phyloP scores from a whole-genome alignment of 495 filamentous ascomycete species.

The Lasiosphaeria hispida region DNA sequence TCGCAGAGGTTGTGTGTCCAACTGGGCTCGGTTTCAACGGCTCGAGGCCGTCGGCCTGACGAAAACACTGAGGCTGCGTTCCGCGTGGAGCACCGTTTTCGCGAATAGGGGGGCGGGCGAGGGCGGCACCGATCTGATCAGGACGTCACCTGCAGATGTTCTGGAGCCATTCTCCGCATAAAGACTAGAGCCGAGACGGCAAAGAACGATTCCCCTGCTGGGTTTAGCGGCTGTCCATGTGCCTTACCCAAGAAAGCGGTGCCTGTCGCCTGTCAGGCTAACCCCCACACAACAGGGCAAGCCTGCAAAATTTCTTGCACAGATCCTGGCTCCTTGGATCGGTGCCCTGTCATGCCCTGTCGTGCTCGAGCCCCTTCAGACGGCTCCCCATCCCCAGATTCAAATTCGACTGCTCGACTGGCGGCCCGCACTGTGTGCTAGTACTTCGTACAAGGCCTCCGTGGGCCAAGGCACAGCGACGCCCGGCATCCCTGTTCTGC shows the following conservation, averaged over 20 bases:
- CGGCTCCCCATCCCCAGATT: conserved; percentile 18
- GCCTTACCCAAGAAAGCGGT: conserved; percentile 17
- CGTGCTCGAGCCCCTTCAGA: conserved; percentile 24
- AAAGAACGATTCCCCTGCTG: conserved; percentile 16
- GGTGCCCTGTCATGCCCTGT: conserved; percentile 8
- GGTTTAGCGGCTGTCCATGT: conserved; percentile 14
- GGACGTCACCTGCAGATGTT: conserved; percentile 18
- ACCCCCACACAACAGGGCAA: conserved; percentile 37
- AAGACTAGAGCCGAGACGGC: conserved; percentile 16
- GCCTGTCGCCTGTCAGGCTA: conserved; percentile 25
- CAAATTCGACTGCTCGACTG: conserved; percentile 2
- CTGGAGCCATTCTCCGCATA: conserved; percentile 23
- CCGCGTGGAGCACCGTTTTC: neutral
- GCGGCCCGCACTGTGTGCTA: conserved; percentile 32
- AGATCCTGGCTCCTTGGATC: conserved; percentile 22
- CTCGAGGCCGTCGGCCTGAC: neutral
- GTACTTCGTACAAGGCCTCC: conserved; percentile 12
- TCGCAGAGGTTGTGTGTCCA: no score
- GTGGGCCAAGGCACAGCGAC: conserved; percentile 19
- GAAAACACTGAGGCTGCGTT: neutral
- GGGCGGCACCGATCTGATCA: conserved; percentile 11
- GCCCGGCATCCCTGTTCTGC: conserved; percentile 9
- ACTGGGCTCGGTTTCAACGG: no score
- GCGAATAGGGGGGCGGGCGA: neutral
- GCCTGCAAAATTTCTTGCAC: conserved; percentile 24